phyloP scores from a whole-genome alignment of 768 basidiomycete species.

The Leucosporidium scottii region DNA sequence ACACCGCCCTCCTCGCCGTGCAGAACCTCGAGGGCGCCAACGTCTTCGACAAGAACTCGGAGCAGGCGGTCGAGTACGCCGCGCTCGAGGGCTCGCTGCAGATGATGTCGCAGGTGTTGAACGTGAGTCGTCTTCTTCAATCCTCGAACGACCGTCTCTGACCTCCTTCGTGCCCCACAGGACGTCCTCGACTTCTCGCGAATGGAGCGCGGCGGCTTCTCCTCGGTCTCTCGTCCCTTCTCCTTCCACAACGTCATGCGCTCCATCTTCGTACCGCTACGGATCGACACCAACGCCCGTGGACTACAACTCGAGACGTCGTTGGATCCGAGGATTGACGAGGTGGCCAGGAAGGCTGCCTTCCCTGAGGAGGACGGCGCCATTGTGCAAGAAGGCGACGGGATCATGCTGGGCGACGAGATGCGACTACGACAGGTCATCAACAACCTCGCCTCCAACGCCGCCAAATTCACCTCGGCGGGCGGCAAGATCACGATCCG shows the following conservation, averaged over 20 bases:
- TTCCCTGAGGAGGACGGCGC: conserved; percentile 17
- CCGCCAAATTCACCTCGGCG: conserved; percentile 37
- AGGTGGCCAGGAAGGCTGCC: conserved; percentile 33
- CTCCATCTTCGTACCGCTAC: conserved; percentile 43
- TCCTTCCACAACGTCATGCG: conserved; percentile 47
- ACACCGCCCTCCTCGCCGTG: conserved; percentile 65
- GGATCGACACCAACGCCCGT: conserved; percentile 35
- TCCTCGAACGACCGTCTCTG: not conserved
- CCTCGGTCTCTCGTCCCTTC: conserved; percentile 48
- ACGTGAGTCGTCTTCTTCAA: conserved; percentile 38
- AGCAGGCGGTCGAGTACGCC: conserved; percentile 79
- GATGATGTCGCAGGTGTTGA: conserved; percentile 66
- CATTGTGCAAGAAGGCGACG: conserved; percentile 28
- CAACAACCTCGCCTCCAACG: conserved; percentile 39
- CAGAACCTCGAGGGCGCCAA: conserved; percentile 85
- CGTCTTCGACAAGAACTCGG: conserved; percentile 53
- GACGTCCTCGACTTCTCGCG: conserved; percentile 45
- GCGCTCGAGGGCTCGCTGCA: conserved; percentile 72
- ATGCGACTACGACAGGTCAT: conserved; percentile 41
- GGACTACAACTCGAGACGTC: conserved; percentile 37
- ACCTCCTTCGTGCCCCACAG: conserved; percentile 32
- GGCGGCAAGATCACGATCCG: conserved; percentile 37
- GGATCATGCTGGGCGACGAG: conserved; percentile 41
- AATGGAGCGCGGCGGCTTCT: conserved; percentile 72
- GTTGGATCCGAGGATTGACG: conserved; percentile 40